Conservation (phyloP, 805 yeast species). For the Priceomyces castillae region DNA sequence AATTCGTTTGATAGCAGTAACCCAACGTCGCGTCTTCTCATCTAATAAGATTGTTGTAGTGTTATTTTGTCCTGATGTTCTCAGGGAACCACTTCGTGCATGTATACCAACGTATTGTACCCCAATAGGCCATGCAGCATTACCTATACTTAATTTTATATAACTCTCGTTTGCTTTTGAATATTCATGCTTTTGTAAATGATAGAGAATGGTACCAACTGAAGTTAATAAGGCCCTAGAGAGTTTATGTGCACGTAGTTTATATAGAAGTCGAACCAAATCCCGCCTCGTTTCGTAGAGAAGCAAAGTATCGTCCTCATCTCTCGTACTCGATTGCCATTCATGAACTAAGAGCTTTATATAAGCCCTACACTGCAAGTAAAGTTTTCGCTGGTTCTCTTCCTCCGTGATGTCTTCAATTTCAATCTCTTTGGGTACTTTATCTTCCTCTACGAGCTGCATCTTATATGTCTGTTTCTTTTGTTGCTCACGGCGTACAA, state of each 20-base stretch:
- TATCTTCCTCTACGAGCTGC: slow-evolving; percentile 27
- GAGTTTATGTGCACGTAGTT: slow-evolving; percentile 35
- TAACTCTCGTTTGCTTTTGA: slow-evolving; percentile 63
- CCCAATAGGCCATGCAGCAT: slow-evolving; percentile 92
- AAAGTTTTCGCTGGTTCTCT: slow-evolving; percentile 26
- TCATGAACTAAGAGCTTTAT: slow-evolving; percentile 42
- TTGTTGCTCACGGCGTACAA: slow-evolving; percentile 15
- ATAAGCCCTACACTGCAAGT: slow-evolving; percentile 46
- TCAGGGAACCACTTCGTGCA: slow-evolving; percentile 61
- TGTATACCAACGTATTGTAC: slow-evolving; percentile 78
- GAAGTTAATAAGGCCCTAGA: slow-evolving; percentile 48
- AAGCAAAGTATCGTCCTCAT: slow-evolving; percentile 12
- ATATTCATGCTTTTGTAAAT: slow-evolving; percentile 55
- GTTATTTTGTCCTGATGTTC: slow-evolving; percentile 47
- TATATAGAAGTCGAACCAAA: slow-evolving; percentile 51
- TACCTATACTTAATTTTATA: slow-evolving; percentile 75
- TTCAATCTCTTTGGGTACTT: slow-evolving; percentile 12
- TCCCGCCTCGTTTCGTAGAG: slow-evolving; percentile 37
- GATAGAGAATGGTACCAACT: slow-evolving; percentile 56
- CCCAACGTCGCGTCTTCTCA: slow-evolving; percentile 74
- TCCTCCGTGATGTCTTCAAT: slow-evolving; percentile 32
- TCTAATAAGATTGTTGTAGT: slow-evolving; percentile 75
- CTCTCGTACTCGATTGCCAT: slow-evolving; percentile 34
- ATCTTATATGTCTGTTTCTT: slow-evolving; percentile 20
- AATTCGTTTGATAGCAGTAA: slow-evolving; percentile 68